Conservation (phyloP, 257 asterid genomes). For the Solanum bulbocastanum region DNA sequence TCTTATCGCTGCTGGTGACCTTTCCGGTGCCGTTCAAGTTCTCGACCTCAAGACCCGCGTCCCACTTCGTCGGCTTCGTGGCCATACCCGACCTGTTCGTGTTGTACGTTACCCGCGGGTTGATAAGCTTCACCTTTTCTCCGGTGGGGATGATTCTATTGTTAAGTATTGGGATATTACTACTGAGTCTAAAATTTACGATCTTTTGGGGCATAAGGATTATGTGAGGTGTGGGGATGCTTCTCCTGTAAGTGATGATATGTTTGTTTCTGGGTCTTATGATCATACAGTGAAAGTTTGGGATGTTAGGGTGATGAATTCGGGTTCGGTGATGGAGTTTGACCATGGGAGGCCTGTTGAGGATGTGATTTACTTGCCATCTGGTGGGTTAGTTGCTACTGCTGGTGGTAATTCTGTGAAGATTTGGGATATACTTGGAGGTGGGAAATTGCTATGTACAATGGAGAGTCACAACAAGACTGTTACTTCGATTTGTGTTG, state of each 20-base stretch:
- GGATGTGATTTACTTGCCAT: constrained; percentile 78
- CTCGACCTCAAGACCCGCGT: constrained; percentile 55
- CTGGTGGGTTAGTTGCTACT: constrained; percentile 81
- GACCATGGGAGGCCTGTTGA: constrained; percentile 88
- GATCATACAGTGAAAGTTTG: constrained; percentile 71
- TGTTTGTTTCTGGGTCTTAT: constrained; percentile 80
- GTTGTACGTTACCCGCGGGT: constrained; percentile 53
- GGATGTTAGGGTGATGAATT: constrained; percentile 63
- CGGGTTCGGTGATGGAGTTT: constrained; percentile 55
- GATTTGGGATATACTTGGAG: constrained; percentile 92
- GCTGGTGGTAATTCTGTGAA: constrained; percentile 80
- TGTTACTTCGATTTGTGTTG: constrained; percentile 68
- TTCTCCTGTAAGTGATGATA: constrained; percentile 66
- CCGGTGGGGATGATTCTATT: constrained; percentile 86
- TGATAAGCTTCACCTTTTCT: constrained; percentile 72
- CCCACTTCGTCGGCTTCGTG: constrained; percentile 58
- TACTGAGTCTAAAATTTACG: constrained; percentile 36
- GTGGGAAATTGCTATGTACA: constrained; percentile 71
- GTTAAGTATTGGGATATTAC: constrained; percentile 91
- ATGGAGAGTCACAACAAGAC: constrained; percentile 97
- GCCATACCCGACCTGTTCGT: constrained; percentile 64
- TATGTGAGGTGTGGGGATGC: constrained; percentile 84
- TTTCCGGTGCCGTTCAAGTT: constrained; percentile 59
- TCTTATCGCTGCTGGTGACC: constrained; percentile 71
- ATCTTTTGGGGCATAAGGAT: constrained; percentile 78